A percentile compares a stretch with the other conserved stretches of the same genome.
Evolutionary conservation across 371 early-diverging fungal genomes (phyloP).

Genomic region (Mucor plumbeus): DNA sequence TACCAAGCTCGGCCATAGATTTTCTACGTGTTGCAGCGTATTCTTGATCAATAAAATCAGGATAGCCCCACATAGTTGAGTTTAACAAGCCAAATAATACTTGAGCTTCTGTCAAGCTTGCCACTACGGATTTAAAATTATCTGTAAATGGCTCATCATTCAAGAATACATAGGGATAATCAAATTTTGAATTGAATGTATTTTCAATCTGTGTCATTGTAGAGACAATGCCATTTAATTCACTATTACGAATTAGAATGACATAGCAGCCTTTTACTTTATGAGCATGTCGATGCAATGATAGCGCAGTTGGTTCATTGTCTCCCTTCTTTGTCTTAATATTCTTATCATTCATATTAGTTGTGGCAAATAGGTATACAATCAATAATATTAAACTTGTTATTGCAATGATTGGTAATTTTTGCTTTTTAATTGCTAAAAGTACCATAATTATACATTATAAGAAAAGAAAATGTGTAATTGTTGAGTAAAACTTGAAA

Average conservation of each 20-base stretch:
- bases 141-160: constrained; percentile 81
- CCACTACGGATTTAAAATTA: constrained; percentile 67
- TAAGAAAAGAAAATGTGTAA: neutral
- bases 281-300: neutral
- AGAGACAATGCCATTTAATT: constrained; percentile 69
- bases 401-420: neutral
- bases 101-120: constrained; percentile 51
- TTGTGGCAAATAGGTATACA: neutral
- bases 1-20: constrained; percentile 59
- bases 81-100: constrained; percentile 62
- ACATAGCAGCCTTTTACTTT: constrained; percentile 56
- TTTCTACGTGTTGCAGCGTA: constrained; percentile 64
- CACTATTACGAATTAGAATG: constrained; percentile 76
- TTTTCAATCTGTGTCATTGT: constrained; percentile 81
- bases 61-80: constrained; percentile 80
- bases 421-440: constrained; percentile 1
- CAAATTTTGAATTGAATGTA: constrained; percentile 81
- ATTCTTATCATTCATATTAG: no score
- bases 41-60: constrained; percentile 77
- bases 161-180: constrained; percentile 89
- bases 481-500: neutral
- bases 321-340: neutral
- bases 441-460: neutral
- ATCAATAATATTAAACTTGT: neutral
- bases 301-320: neutral